These are phyloP conservation scores for Sporisorium scitamineum DNA, from an alignment of 1,284 basidiomycete species.

Conservation along the genomic window DNA sequence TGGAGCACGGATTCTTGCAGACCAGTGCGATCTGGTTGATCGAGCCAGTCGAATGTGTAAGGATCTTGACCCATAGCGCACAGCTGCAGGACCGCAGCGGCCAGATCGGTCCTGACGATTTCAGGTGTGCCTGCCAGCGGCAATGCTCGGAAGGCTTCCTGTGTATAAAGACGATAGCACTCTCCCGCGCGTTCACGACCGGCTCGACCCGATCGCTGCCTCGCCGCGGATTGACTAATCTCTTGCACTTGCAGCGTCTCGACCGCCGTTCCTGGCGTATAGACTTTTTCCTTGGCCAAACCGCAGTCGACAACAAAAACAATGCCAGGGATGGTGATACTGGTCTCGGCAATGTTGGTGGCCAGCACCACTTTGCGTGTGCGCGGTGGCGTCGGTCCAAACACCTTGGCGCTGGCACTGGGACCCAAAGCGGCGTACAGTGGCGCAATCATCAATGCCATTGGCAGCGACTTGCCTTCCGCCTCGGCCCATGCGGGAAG, in stretches of 20 bases:
- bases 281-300: constrained; percentile 94
- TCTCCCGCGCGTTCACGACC: constrained; percentile 62
- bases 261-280: constrained; percentile 68
- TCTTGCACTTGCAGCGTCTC: constrained; percentile 61
- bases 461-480: constrained; percentile 34
- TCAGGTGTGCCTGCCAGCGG: constrained; percentile 52
- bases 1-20: constrained; percentile 59
- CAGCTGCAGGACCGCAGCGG: constrained; percentile 56
- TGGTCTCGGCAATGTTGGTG: constrained; percentile 81
- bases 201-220: constrained; percentile 64
- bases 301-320: constrained; percentile 87
- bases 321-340: constrained; percentile 95
- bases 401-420: constrained; percentile 57
- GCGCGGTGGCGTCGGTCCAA: constrained; percentile 74
- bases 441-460: constrained; percentile 57
- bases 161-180: constrained; percentile 65
- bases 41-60: constrained; percentile 64
- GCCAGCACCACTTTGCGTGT: constrained; percentile 88
- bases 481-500: constrained; percentile 55
- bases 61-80: constrained; percentile 65
- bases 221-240: constrained; percentile 61
- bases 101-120: constrained; percentile 62
- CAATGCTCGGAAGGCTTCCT: constrained; percentile 47
- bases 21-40: constrained; percentile 48
- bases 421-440: constrained; percentile 67